Evolutionary conservation across 2,329 filamentous ascomycete species (phyloP), one percentile per base, ranked within the genome.

Genomic region (Penicillium sp.): DNA sequence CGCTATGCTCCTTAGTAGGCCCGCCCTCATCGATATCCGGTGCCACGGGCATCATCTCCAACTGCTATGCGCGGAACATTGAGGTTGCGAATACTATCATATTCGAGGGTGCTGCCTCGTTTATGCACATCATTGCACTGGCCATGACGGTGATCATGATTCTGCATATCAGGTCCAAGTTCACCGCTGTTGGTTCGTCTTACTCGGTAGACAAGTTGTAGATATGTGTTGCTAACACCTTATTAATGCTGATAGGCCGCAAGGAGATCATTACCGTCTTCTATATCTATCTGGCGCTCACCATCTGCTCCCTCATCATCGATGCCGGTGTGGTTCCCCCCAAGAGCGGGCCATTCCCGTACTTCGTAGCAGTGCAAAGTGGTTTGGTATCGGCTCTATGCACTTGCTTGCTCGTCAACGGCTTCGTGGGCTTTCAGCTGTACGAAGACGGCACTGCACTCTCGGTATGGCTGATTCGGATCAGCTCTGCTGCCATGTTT

Each of bases 61-160:
- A 84, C 64, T 98, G 93, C 76, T 97, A 91, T 73, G 87, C 93
- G 49, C 84, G 93, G 49, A 94, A 93, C 62, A 91, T 98, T 69
- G 90, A 96, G 71, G 72, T 97, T 57, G 93, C 90, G 58, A 98
- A 98, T 74, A 98, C 93, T 32, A 91, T 97, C 73, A 98, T 98
- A 64, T 98, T 98, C 68, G 84, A 97, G 72, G 88, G 85, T 64
- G 93, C 90, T 23, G 84, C 89, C 18, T 88, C 87, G 52, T 89
- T 91, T 64, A 87, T 93, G 73, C 93, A 98, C 70, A 97, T 98
- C 57, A 74, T 86, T 47, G 88, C 91, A 11, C 76, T 98, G 49
- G 75, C 84, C 59, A 96, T 98, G 91, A 94, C 89, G 3, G 86
- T 91, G 7, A 85, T 95, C 62, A 98, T 98, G 93, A 89, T 98